Conservation (phyloP, 805 yeast genomes). For the Helenozyma baotianmanensis region DNA sequence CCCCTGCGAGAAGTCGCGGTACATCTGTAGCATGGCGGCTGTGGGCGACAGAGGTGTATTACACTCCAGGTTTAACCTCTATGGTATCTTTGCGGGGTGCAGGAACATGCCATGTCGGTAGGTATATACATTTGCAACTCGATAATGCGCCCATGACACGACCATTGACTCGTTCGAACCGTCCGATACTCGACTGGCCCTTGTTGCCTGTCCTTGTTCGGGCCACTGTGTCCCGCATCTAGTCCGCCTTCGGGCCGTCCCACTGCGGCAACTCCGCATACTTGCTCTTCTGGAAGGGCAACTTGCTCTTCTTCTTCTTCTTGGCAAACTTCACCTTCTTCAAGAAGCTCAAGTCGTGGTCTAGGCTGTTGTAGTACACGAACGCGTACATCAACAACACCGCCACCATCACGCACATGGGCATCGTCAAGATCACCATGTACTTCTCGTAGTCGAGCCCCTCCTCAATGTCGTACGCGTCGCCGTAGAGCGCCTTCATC, state of each 20-base stretch:
- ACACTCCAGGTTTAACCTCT: conserved; percentile 4
- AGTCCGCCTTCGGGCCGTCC: conserved; percentile 15
- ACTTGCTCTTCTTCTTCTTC: conserved; percentile 14
- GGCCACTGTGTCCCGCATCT: too few species aligned
- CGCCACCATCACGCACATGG: conserved; percentile 58
- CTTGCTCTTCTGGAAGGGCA: conserved; percentile 22
- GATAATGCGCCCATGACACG: too few species aligned
- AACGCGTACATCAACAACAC: conserved; percentile 63
- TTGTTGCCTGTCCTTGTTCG: too few species aligned
- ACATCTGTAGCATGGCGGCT: not conserved
- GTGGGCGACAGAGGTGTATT: too few species aligned
- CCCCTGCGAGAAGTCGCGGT: conserved; percentile 37
- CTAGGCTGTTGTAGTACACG: conserved; percentile 45
- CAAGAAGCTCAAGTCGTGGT: conserved; percentile 39
- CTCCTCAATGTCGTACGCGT: conserved; percentile 39
- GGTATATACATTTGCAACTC: too few species aligned
- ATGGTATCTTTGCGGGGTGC: not conserved
- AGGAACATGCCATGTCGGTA: not conserved
- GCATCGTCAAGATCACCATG: conserved; percentile 63
- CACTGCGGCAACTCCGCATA: conserved; percentile 33
- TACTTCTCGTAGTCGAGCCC: conserved; percentile 53
- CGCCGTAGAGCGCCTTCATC: conserved; percentile 23
- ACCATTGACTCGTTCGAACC: too few species aligned
- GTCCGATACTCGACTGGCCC: too few species aligned
- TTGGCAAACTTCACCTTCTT: conserved; percentile 27